Evolutionary conservation across 257 asterid species (phyloP).

Genomic region (Penstemon eatonii): DNA sequence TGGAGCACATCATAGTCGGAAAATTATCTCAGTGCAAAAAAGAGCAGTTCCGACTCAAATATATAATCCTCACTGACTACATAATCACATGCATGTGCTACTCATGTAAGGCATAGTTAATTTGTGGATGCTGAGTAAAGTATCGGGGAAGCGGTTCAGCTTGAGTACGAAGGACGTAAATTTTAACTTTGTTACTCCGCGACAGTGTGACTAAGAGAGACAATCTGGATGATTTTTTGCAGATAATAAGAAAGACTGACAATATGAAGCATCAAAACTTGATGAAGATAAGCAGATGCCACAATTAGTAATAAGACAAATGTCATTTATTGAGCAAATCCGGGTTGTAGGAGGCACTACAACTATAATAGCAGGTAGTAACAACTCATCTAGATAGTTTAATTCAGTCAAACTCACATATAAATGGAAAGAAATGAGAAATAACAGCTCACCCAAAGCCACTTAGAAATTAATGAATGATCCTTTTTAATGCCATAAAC

Average conservation of each 20-base stretch:
- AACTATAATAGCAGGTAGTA: not conserved
- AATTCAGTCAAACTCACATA: conserved; percentile 1
- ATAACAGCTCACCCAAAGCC: not conserved
- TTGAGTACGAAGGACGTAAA: not conserved
- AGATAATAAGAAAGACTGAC: not conserved
- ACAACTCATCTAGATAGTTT: not conserved
- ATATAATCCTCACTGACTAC: conserved; percentile 19
- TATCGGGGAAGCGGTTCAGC: not conserved
- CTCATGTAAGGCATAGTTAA: not conserved
- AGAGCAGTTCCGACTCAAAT: conserved; percentile 5
- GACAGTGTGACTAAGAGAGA: conserved; percentile 18
- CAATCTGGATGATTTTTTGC: not conserved
- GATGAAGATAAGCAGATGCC: conserved; percentile 15
- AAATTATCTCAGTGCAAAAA: conserved; percentile 20
- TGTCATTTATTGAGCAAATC: not conserved
- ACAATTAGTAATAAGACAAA: not conserved
- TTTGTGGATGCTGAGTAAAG: not conserved
- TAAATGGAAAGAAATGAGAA: not conserved
- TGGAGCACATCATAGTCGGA: conserved; percentile 36
- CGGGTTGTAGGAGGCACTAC: not conserved
- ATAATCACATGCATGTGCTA: not conserved
- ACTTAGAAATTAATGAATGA: not conserved
- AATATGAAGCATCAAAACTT: too few relatives aligned
- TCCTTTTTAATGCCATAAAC: not conserved
- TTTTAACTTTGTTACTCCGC: not conserved